Base-by-base conservation (phyloP, 805 yeast species). In the Jamesozyma rosinii region DNA sequence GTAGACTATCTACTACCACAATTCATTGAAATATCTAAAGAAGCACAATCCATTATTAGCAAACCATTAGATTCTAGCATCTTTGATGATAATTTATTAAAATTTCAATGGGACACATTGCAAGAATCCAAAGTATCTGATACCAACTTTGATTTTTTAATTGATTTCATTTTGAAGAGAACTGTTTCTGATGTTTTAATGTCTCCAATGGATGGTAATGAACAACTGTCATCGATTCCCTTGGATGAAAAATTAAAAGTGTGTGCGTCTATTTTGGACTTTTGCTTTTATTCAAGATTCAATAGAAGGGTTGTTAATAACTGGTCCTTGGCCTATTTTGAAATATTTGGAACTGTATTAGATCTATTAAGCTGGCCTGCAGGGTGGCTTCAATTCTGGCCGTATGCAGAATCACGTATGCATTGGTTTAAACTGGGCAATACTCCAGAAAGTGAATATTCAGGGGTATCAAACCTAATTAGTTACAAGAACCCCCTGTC, bases 401-500 rank as follows among this genome's bases (percentile, higher is more conserved):
- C 56, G 4, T 61, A 59, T 39, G 45, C 55, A 6, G 61, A 57
- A 41, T 49, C 61, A 18, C 54, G 64, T 38, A 37, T 56, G 8
- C 50, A 50, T 17, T 59, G 65, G 63, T 60, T 58, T 38, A 57
- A 54, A 38, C 45, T 52, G 43, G 50, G 49, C 21, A 37, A 45
- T 20, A 32, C 38, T 10, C 48, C 47, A 3, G 44, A 48, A 35
- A 37, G 26, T 10, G 32, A 33, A 11, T 37, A 45, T 26, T 44
- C 41, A 10, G 60, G 63, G 5, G 37, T 38, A 4, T 54, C 65
- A 2, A 50, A 52, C 35, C 42, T 61, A 37, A 52, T 54, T 31
- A 61, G 65, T 44, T 59, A 59, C 33, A 59, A 55, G 39, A 51
- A 52, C 33, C 66, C 66, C 3, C 43, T 59, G 24, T 50, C 53